These are phyloP conservation scores for Strombidium stylifer DNA, from an alignment of 73 alveolate species.

Conservation along the genomic window DNA sequence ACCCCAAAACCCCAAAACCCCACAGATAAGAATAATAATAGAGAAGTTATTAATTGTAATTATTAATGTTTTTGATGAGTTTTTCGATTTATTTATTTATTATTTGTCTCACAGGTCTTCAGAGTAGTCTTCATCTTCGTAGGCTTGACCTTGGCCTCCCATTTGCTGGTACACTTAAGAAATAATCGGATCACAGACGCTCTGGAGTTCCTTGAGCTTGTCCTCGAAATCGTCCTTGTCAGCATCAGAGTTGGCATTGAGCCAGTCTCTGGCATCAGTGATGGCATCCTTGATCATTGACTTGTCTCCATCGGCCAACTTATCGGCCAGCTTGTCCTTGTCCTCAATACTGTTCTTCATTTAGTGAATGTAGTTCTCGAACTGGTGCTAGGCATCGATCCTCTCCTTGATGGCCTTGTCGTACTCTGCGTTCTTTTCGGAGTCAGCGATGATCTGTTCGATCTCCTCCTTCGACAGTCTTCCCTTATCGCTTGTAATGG, in stretches of 20 bases:
- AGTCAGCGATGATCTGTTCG: conserved; percentile 85
- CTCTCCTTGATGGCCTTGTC: conserved; percentile 85
- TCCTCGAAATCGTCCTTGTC: conserved; percentile 22
- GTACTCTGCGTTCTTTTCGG: conserved; percentile 90
- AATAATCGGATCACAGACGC: conserved; percentile 77
- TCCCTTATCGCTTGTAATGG: conserved; percentile 96
- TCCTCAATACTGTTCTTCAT: conserved; percentile 91
- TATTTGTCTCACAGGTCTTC: not conserved
- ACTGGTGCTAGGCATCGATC: conserved; percentile 86
- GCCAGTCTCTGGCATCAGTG: conserved; percentile 67
- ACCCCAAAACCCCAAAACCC: too few species aligned
- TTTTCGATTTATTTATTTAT: too few species aligned
- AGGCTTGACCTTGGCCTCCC: not conserved
- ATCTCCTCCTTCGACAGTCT: conserved; percentile 92
- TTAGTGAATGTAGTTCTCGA: conserved; percentile 82
- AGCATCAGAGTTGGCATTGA: conserved; percentile 55
- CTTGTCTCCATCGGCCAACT: conserved; percentile 59
- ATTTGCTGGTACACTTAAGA: conserved; percentile 60
- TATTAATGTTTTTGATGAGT: too few species aligned
- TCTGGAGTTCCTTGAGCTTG: conserved; percentile 13
- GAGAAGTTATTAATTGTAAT: too few species aligned
- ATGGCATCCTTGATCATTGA: conserved; percentile 58
- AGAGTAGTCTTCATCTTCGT: not conserved
- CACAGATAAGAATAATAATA: too few species aligned
- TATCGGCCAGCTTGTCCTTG: conserved; percentile 59